Evolutionary conservation across 495 filamentous ascomycete genomes (phyloP).

Genomic region (Echria macrotheca): DNA sequence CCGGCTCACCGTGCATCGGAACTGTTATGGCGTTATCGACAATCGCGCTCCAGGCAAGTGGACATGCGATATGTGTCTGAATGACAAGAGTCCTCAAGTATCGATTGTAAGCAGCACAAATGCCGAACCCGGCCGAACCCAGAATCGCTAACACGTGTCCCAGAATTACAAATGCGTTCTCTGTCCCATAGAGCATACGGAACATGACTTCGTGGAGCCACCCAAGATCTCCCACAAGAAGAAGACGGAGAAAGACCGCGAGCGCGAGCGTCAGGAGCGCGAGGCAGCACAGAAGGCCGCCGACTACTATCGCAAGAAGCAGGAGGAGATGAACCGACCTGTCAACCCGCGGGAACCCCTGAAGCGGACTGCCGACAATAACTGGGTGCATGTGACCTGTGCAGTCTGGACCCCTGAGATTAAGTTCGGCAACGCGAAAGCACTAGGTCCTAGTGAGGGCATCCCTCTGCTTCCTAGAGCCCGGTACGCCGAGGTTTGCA

Average conservation of each 20-base stretch:
- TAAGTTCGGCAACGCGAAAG: conserved; percentile 78
- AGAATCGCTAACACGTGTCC: conserved; percentile 23
- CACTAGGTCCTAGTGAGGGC: conserved; percentile 79
- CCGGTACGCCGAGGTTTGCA: conserved; percentile 68
- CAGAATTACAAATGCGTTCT: conserved; percentile 87
- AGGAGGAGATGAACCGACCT: conserved; percentile 75
- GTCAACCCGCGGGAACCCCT: conserved; percentile 81
- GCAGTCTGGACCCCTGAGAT: conserved; percentile 88
- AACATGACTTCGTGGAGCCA: conserved; percentile 78
- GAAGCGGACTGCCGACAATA: conserved; percentile 88
- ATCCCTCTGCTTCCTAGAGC: conserved; percentile 69
- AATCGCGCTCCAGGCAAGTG: conserved; percentile 71
- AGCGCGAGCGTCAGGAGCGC: conserved; percentile 78
- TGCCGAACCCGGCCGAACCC: neutral
- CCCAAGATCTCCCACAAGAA: conserved; percentile 76
- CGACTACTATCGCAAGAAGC: conserved; percentile 73
- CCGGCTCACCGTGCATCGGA: conserved; percentile 85
- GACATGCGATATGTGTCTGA: conserved; percentile 92
- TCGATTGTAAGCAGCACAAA: conserved; percentile 60
- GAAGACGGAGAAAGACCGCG: conserved; percentile 85
- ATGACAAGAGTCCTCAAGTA: conserved; percentile 80
- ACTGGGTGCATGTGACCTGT: conserved; percentile 96
- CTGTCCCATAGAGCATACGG: conserved; percentile 71
- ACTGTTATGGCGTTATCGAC: conserved; percentile 81
- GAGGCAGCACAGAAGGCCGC: conserved; percentile 69